Evolutionary conservation across 345 rosid species (phyloP), one percentile per base, ranked within the genome.

Genomic region (Lepidium didymum): DNA sequence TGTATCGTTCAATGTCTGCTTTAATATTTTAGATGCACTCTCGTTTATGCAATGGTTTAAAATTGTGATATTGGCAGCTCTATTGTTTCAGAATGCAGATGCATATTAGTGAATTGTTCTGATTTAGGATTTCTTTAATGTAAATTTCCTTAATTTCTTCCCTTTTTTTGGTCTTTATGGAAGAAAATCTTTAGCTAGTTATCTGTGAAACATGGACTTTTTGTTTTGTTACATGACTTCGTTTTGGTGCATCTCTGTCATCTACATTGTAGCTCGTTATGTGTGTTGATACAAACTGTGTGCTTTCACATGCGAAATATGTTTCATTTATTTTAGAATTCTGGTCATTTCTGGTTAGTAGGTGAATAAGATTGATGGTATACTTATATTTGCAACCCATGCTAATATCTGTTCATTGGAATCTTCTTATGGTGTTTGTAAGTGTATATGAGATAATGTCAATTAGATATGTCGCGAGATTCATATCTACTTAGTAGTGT

Each of bases 61-160:
- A n/a, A 55, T 29, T 72, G 35, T 55, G 13, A 27, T 7, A 45
- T 46, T 64, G 12, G 65, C 47, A 72, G 62, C 72, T 73, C 4
- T 49, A 3, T 33, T 56, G 21, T 38, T 62, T 33, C 31, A 3
- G n/a, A 64, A 45, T 13, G 1, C 21, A 55, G 49, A 35, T 36
- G 18, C 1, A 12, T 43, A 7, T 44, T 42, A 38, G 72, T 23
- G 37, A 56, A 47, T 57, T 73, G 40, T 49, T 56, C 41, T 63
- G 27, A 6, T 45, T 64, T 27, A 14, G 16, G 35, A 7, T 33
- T 37, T 29, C 27, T 62, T 56, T 37, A 1, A 29, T 15, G 21
- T 51, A 10, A 50, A 34, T 31, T 63, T 35, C 2, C 49, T 51
- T 50, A 4, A 18, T 8, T n/a, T n/a, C 18, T 64, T 64, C 2